Conservation (phyloP, 495 filamentous ascomycete species). For the Elasticomyces elasticus region DNA sequence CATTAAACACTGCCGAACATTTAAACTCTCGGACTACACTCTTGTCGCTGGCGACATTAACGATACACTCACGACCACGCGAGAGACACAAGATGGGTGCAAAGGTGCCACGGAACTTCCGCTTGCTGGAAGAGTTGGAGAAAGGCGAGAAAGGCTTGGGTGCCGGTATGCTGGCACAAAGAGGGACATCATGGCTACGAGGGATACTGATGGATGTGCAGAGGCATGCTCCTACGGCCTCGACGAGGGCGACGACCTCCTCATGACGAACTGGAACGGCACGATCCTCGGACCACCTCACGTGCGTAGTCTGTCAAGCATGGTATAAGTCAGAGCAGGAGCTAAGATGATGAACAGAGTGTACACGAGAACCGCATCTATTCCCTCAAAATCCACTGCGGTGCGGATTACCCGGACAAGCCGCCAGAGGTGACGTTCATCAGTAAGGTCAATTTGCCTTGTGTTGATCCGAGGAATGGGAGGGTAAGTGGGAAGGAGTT, state of each 20-base stretch:
- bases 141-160: slow-evolving; percentile 97
- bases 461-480: slow-evolving; percentile 70
- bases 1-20: background rate
- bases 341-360: slow-evolving; percentile 45
- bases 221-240: slow-evolving; percentile 97
- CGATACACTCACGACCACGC: background rate
- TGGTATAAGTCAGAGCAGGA: background rate
- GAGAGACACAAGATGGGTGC: slow-evolving; percentile 50
- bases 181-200: background rate
- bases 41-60: background rate
- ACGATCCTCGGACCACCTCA: slow-evolving; percentile 96
- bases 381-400: slow-evolving; percentile 94
- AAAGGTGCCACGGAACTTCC: slow-evolving; percentile 89
- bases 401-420: slow-evolving; percentile 73
- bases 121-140: slow-evolving; percentile 92
- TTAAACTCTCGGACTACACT: background rate
- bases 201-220: slow-evolving; percentile 27
- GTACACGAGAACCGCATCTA: slow-evolving; percentile 98
- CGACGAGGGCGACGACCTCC: slow-evolving; percentile 84
- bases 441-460: slow-evolving; percentile 88
- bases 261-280: slow-evolving; percentile 98
- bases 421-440: slow-evolving; percentile 85
- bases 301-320: slow-evolving; percentile 44
- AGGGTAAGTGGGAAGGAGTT: slow-evolving; percentile 40
- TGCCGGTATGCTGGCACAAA: slow-evolving; percentile 52